These are phyloP conservation scores for Sporisorium iseilematis-ciliati DNA, from an alignment of 1,284 basidiomycete species.

Conservation along the genomic window DNA sequence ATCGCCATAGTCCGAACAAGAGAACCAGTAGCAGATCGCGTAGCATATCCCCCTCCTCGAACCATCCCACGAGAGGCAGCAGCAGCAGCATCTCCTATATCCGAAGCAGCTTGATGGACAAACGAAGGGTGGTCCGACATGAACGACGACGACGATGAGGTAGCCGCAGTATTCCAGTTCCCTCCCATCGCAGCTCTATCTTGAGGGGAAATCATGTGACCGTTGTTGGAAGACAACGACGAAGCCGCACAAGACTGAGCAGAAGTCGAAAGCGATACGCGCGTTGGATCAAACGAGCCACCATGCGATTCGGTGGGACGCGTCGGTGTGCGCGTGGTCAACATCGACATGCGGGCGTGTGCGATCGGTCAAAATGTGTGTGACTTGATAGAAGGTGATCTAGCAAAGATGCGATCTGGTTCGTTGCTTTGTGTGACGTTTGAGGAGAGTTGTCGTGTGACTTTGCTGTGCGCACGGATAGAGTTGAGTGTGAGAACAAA, in stretches of 20 bases:
- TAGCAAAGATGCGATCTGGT: background rate
- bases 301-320: constrained; percentile 17
- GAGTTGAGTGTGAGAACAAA: background rate
- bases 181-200: constrained; percentile 7
- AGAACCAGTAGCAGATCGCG: constrained; percentile 24
- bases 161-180: constrained; percentile 5
- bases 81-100: background rate
- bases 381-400: constrained; percentile 2
- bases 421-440: no score
- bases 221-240: constrained; percentile 6
- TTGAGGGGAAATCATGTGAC: constrained; percentile 9
- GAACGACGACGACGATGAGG: constrained; percentile 10
- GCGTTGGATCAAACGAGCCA: constrained; percentile 24
- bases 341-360: constrained; percentile 15
- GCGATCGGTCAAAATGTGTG: background rate
- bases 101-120: constrained; percentile 9
- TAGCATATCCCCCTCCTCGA: constrained; percentile 14
- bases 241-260: constrained; percentile 6
- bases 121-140: background rate
- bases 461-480: background rate
- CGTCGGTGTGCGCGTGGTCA: constrained; percentile 29
- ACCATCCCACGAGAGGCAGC: background rate
- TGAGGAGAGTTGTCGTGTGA: constrained; percentile 1
- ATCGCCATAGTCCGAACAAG: constrained; percentile 8
- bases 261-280: constrained; percentile 2